Base-by-base conservation (phyloP, 441 rosid genomes). In the Eutrema salsugineum region DNA sequence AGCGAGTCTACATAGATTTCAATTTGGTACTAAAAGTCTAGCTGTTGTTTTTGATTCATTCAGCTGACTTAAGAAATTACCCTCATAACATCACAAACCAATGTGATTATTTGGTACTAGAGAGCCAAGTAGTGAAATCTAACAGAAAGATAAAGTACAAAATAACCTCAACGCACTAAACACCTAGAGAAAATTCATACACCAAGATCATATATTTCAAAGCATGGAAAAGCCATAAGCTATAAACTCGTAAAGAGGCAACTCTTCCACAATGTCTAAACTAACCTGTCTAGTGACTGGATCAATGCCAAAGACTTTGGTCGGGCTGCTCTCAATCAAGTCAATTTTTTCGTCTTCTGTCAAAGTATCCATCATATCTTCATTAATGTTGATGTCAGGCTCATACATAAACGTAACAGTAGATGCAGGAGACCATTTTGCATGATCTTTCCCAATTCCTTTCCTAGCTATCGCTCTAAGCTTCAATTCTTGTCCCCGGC, bases 341-440 rank as follows among this genome's bases (percentile, higher is more conserved):
- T 78, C 83, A 4, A 67, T 78, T 66, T 89, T 94, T 38, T 92
- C 97, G 16, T 89, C 91, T 8, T 86, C 87, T 7, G 91, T 79
- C 85, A 92, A 78, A 48, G 78, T 82, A 16, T 85, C 90, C 97
- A 92, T 88, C 91, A 94, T 20, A 27, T 90, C 99, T 78, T 92
- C 94, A 66, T 94, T 92, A 60, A 92, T 92, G 20, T 82, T 82
- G 12, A 94, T 92, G 17, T 92, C 99, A 6, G 99, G 97, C 78
- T 90, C 96, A 71, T 84, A 87, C 97, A 94, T 85, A 66, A 90
- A 90, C 46, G 99, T 92, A 17, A 90, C 99, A 15, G 98, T 92
- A 16, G 99, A 97, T 8, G 99, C 97, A 42, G 99, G 99, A 30
- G 98, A 92, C 98, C 98, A 92, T 77, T 94, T 92, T 0, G 99